Evolutionary conservation across 202 grass and related monocot genomes (phyloP), one percentile per base, ranked within the genome.

Genomic region (Brachypodium distachyon): DNA sequence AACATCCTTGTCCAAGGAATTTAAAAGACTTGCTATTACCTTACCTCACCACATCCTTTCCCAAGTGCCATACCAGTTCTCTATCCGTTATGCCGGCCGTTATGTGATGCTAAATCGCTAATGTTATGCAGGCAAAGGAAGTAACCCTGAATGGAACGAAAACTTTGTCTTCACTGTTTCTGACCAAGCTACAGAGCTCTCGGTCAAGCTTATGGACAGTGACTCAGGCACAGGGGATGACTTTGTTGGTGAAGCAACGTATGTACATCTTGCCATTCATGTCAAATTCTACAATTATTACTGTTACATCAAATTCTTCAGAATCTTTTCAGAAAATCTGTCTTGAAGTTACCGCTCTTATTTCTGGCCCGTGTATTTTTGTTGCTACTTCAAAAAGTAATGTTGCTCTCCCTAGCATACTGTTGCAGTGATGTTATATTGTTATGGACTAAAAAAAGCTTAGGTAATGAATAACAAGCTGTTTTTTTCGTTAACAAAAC

Each of bases 111-210:
- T 66, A 53, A 63, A 69, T 69, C n/a, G 41, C 42, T 46, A n/a
- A 31, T 29, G 5, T 18, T 42, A 70, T 91, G 58, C 82, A 96
- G 90, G 96, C 76, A 99, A 96, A 85, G 96, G 96, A 84, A 89
- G 42, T 32, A 74, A 78, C 11, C 96, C 96, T 79, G 92, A 99
- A 56, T 99, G 96, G 96, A 96, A 99, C 29, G 92, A 99, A 81
- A 96, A 41, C 74, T 99, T 99, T 81, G 89, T 99, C 60, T 99
- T 96, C 67, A 96, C 53, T 0, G 82, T 94, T 65, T 91, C 89
- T 22, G 89, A 93, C 72, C 34, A 12, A 76, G 86, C 77, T 41
- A 17, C 74, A 44, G 92, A 99, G 7, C 63, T 99, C 40, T n/a
- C 84, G 12, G 87, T 99, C 53, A 96, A 96, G 85, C 87, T 99